Evolutionary conservation across 2,329 filamentous ascomycete genomes (phyloP).

Genomic region (Leptodontidium sp.): DNA sequence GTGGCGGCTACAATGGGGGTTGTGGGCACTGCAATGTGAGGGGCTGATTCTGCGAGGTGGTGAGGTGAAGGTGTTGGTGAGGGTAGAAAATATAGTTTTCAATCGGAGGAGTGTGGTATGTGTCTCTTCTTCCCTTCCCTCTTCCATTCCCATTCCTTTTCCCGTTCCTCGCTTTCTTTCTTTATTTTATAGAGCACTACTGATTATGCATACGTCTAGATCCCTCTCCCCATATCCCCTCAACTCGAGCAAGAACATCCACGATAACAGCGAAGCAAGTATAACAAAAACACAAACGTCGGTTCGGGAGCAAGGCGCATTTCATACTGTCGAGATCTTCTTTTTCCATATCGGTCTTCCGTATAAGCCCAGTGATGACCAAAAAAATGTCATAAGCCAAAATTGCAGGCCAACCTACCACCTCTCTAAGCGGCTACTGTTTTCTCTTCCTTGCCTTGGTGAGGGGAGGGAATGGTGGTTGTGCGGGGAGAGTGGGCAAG

Average conservation of each 20-base stretch:
- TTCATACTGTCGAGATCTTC: slow-evolving; percentile 4
- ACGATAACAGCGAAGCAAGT: not conserved
- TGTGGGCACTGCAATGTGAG: slow-evolving; percentile 28
- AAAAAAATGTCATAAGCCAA: slow-evolving; percentile 50
- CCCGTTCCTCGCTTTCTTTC: not conserved
- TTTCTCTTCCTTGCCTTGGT: not conserved
- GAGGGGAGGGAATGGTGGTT: slow-evolving; percentile 13
- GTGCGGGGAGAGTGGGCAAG: slow-evolving; percentile 37
- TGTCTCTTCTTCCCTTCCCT: slow-evolving; percentile 16
- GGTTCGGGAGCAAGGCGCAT: not conserved
- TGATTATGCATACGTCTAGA: not conserved
- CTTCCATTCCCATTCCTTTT: not conserved
- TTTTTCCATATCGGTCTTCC: slow-evolving; percentile 6
- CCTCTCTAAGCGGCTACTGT: slow-evolving; percentile 25
- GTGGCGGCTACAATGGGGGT: slow-evolving; percentile 34
- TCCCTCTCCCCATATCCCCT: slow-evolving; percentile 6
- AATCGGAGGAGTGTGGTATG: slow-evolving; percentile 48
- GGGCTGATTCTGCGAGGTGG: slow-evolving; percentile 27
- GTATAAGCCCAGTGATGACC: slow-evolving; percentile 48
- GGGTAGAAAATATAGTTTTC: slow-evolving; percentile 48
- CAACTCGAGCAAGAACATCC: not conserved
- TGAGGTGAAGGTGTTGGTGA: slow-evolving; percentile 39
- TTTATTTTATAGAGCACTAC: not conserved
- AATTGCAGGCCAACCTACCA: slow-evolving; percentile 49
- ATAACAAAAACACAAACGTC: not conserved